Evolutionary conservation across 1,284 basidiomycete species (phyloP), one percentile per base, ranked within the genome.

Genomic region (Ustilago crameri): DNA sequence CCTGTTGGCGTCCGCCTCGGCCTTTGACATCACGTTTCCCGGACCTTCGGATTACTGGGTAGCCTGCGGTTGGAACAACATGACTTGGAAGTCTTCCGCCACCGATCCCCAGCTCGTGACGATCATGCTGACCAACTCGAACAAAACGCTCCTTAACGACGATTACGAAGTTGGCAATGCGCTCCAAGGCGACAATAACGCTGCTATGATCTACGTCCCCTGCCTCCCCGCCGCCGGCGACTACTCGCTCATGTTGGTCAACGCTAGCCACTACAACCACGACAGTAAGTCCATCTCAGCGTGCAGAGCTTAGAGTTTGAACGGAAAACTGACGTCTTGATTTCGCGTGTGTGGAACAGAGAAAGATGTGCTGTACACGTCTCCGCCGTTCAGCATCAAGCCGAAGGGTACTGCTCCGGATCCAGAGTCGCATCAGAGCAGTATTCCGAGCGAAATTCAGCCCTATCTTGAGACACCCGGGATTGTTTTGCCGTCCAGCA

Each of bases 31-130:
- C 30, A 57, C 52, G 23, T 67, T 72, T 35, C 69, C 69, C 22
- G 22, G 26, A n/a, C 37, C 64, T 3, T 32, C 69, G 15, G 35
- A 63, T 42, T 67, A 72, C 60, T 72, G 69, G 69, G 69, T 72
- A 20, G 59, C 69, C 3, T 72, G 69, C 20, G 63, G 64, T 1
- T 66, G 60, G 59, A 72, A 72, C 53, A 58, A 57, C 18, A 46
- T 72, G 46, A 52, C 56, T 3, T 73, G 64, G 64, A 60, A 50
- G 15, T 34, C 22, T 15, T 18, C 22, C n/a, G 2, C 50, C 1
- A 22, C 20, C 12, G 56, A 64, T 47, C 52, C 65, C 0, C 23
- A 24, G 4, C 22, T 30, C 4, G 45, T 73, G 14, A 64, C 64
- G 15, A 58, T 73, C 40, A 51, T 63, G 56, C 56, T 73, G 15